Conservation (phyloP, 2,329 filamentous ascomycete species). For the Cladosporium velox region DNA sequence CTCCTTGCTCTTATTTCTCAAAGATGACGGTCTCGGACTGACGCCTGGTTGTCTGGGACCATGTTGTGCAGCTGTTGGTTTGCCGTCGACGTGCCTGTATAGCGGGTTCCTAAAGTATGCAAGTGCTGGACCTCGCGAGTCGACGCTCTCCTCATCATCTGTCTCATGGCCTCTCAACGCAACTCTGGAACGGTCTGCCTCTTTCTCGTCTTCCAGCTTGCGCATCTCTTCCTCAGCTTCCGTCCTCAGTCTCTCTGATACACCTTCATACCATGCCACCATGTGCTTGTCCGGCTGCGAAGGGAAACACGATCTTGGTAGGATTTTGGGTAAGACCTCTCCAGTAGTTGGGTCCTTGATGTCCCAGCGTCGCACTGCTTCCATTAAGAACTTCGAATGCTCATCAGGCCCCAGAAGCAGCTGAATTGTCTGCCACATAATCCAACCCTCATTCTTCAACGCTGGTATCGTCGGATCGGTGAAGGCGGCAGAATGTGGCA, state of each 20-base stretch:
- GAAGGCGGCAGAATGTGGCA: constrained; percentile 58
- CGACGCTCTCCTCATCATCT: constrained; percentile 42
- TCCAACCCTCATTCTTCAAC: constrained; percentile 80
- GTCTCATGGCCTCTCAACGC: constrained; percentile 24
- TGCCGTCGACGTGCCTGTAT: constrained; percentile 47
- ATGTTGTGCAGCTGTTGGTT: constrained; percentile 47
- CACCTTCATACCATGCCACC: constrained; percentile 79
- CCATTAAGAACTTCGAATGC: constrained; percentile 80
- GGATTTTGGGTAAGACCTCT: constrained; percentile 57
- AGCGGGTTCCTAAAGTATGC: constrained; percentile 54
- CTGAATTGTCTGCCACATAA: constrained; percentile 92
- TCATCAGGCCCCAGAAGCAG: constrained; percentile 83
- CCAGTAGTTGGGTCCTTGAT: constrained; percentile 71
- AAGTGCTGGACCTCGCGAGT: constrained; percentile 48
- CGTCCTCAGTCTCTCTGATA: constrained; percentile 68
- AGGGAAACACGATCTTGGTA: constrained; percentile 72
- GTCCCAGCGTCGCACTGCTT: constrained; percentile 74
- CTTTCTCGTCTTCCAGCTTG: constrained; percentile 16
- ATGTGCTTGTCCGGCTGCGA: constrained; percentile 74
- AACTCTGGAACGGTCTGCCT: constrained; percentile 14
- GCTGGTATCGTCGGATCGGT: constrained; percentile 76
- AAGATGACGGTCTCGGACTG: constrained; percentile 37
- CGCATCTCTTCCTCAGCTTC: constrained; percentile 55
- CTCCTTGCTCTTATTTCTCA: constrained; percentile 37
- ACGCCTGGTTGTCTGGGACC: constrained; percentile 38